phyloP scores from a whole-genome alignment of 176 grass and related monocot species.

The maize (Zea mays) region Zm-B73-REFERENCE-NAM-5.0 NC_050103.1:172199501-172200000 shows the following conservation, averaged over 20 bases:
- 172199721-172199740: not conserved
- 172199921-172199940: not conserved
- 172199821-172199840: too few species aligned
- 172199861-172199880: constrained; percentile 39
- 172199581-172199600: constrained; percentile 29
- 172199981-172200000: constrained; percentile 11
- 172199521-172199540: not conserved
- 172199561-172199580: not conserved
- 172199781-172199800: not conserved
- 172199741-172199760: constrained; percentile 20
- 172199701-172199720: not conserved
- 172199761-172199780: constrained; percentile 18
- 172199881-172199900: constrained; percentile 38
- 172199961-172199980: not conserved
- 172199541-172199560: constrained; percentile 13
- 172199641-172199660: constrained; percentile 9
- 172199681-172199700: constrained; percentile 39
- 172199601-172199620: constrained; percentile 29
- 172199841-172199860: constrained; percentile 3
- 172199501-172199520: constrained; percentile 69
- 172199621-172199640: constrained; percentile 9
- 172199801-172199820: not conserved
- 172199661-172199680: constrained; percentile 15
- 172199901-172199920: not conserved
- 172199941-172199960: not conserved